Conservation (phyloP, 495 filamentous ascomycete genomes). For the Trichocladium uniseriatum region DNA sequence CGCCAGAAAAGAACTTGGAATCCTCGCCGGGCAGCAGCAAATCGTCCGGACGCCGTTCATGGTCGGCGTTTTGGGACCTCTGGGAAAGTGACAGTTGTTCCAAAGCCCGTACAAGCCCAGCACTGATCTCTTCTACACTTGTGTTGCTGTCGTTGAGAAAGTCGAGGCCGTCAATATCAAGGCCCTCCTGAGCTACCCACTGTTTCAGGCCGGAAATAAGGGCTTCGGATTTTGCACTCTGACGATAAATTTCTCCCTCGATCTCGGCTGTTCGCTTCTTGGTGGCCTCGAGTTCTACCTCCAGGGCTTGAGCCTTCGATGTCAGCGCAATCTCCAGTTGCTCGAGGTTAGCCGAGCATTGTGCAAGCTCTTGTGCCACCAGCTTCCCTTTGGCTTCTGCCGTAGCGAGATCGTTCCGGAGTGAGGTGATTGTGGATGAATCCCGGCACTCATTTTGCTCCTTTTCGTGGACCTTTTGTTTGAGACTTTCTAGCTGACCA, state of each 20-base stretch:
- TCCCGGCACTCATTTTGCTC: constrained; percentile 8
- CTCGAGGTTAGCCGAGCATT: background rate
- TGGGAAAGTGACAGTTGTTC: background rate
- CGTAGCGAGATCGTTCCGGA: constrained; percentile 4
- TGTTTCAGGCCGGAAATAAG: constrained; percentile 4
- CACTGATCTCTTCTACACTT: background rate
- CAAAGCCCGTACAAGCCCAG: background rate
- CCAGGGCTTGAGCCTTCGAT: background rate
- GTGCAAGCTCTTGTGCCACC: background rate
- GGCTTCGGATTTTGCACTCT: background rate
- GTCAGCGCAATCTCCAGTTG: background rate
- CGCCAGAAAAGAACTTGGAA: background rate
- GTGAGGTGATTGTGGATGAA: constrained; percentile 5
- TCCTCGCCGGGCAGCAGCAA: background rate
- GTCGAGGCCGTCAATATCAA: background rate
- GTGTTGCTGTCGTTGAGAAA: background rate
- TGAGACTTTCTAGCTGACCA: constrained; percentile 1
- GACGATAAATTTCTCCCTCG: background rate
- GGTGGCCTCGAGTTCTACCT: constrained; percentile 3
- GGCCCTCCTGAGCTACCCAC: constrained; percentile 8
- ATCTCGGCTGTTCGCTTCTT: constrained; percentile 1
- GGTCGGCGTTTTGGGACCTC: background rate
- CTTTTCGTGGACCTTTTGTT: background rate
- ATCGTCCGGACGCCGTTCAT: background rate
- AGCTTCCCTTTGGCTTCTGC: constrained; percentile 3